Percentiles rank a stretch among this genome's conserved stretches.
Evolutionary conservation across 2,329 filamentous ascomycete genomes (phyloP).

Genomic region (Cladosporium cucumerinum): DNA sequence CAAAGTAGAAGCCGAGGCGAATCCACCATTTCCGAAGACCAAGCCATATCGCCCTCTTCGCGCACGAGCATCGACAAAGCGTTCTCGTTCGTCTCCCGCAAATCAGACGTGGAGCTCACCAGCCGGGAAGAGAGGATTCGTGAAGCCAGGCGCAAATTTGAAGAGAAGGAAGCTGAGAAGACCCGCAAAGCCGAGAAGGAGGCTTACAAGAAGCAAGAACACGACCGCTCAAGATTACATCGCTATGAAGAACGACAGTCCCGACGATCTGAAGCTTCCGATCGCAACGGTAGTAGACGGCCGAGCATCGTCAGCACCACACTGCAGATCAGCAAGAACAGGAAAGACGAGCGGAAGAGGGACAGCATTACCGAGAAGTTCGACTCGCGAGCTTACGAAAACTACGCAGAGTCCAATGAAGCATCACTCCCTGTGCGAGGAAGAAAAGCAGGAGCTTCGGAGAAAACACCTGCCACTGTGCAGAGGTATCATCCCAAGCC

Average conservation of each 20-base stretch:
- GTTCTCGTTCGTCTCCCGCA: constrained; percentile 46
- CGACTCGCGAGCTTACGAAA: constrained; percentile 27
- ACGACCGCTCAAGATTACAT: constrained; percentile 43
- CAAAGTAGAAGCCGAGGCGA: constrained; percentile 46
- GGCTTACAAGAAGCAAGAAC: constrained; percentile 45
- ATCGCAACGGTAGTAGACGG: constrained; percentile 9
- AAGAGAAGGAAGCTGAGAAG: constrained; percentile 58
- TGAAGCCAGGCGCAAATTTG: constrained; percentile 55
- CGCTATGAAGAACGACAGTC: constrained; percentile 43
- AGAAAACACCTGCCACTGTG: constrained; percentile 23
- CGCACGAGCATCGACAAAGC: constrained; percentile 57
- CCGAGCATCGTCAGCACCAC: constrained; percentile 1
- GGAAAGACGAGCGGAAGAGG: constrained; percentile 14
- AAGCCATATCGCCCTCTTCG: constrained; percentile 51
- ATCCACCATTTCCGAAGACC: constrained; percentile 37
- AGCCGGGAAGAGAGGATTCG: constrained; percentile 55
- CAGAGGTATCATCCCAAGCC: constrained; percentile 10
- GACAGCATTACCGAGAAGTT: constrained; percentile 22
- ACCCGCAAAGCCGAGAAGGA: constrained; percentile 54
- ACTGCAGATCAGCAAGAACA: constrained; percentile 21
- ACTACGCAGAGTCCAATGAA: constrained; percentile 25
- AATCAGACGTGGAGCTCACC: constrained; percentile 50
- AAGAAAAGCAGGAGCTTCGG: constrained; percentile 24
- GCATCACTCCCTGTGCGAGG: constrained; percentile 27
- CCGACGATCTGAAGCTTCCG: constrained; percentile 39